Evolutionary conservation across 2,329 filamentous ascomycete species (phyloP), one percentile per base, ranked within the genome.

Genomic region (Rhytidhysteron rufulum): DNA sequence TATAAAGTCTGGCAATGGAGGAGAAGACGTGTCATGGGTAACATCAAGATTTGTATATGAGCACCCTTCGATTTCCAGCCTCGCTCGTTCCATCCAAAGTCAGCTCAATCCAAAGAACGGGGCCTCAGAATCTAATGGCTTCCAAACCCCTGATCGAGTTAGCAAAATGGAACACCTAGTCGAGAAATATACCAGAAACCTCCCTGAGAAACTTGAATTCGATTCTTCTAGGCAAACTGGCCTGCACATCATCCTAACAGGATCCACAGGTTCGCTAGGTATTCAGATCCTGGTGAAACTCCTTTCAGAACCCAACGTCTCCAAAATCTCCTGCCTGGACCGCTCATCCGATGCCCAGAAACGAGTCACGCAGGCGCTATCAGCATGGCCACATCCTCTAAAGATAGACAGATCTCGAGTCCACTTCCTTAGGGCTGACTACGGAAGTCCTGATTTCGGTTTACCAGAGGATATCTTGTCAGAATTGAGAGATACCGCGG

Each of bases 301-400:
- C 11, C 54, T 65, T 1, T 43, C 56, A 0, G 45, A 58, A 6
- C 48, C 55, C 0, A 47, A 49, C 2, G 58, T 79, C 1, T 47
- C 50, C 5, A 69, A 65, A 36, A 62, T 82, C 5, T 72, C 75
- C 51, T 79, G 78, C 52, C 66, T 82, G 3, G 66, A 80, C 18
- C 71, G 78, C 32, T 62, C 81, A 10, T 44, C 56, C 18, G 63
- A 72, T 47, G 69, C n/a, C 73, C 13, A 21, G 3, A 34, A 41
- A 22, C 21, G 41, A 15, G 27, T 44, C 8, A 36, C 34, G 5
- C 4, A 39, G 48, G 11, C 44, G 57, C 21, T 34, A 5, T 41
- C 39, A 5, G 34, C 25, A 4, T 41, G 41, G 41, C 13, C 41
- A 4, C 17, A 5, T 42, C n/a, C 18, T 41, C 32, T 40, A 5